Base-by-base conservation (phyloP, 192 early-diverging fungal species). In the Backusella australiensis region DNA sequence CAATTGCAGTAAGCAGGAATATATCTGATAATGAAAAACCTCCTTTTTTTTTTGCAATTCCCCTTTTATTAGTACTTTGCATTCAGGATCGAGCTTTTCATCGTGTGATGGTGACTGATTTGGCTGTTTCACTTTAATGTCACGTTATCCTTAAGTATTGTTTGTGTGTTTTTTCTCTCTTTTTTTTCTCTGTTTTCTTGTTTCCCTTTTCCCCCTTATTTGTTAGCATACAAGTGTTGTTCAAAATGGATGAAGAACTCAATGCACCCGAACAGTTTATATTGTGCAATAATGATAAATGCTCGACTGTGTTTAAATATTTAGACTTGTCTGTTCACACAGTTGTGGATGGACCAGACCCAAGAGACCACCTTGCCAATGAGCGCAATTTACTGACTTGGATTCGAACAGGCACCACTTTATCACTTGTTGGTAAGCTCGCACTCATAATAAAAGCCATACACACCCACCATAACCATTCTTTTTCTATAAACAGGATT, bases 351-450 rank as follows among this genome's bases (percentile, higher is more conserved):
- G 80, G 71, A 39, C 72, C 75, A 21, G 75, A 74, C 63, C 75
- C 80, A 32, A 66, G 80, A 41, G 80, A 81, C 56, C 80, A 81
- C 41, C 41, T 81, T 63, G 69, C 80, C 14, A 81, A 81, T 56
- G 80, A 81, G 59, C 70, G 80, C 5, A 81, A 81, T 74, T 52
- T 81, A 34, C 52, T 81, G 1, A 77, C 80, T 15, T 81, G 80
- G 80, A 26, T 77, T 7, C 38, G 80, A 32, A 74, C 76, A 65
- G 75, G 75, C 42, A 81, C 77, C 29, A 81, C 71, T 3, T 41
- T 81, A 36, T 38, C 52, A n/a, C 23, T 77, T 11, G 32, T 81
- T 26, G 80, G 80, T 81, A 75, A 80, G 8, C 5, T 29, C 12
- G 2, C 29, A 1, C 3, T 63, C 21, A 71, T 39, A 71, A 29